A percentile compares a stretch with the other conserved stretches of the same genome.
phyloP scores from a whole-genome alignment of 257 asterid genomes.

The Voacanga thouarsii region DNA sequence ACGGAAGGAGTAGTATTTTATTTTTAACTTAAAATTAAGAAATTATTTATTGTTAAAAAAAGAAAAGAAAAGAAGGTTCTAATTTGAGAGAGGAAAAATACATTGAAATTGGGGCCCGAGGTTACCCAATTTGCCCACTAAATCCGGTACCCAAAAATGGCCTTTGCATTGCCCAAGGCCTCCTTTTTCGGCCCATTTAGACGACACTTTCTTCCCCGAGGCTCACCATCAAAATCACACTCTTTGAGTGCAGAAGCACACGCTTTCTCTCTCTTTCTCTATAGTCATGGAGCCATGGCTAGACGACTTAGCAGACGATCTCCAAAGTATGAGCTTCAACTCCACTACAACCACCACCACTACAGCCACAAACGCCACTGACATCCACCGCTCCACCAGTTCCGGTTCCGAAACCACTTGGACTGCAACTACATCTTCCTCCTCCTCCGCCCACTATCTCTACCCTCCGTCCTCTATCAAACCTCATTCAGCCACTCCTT shows the following conservation, averaged over 20 bases:
- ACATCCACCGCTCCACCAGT: conserved; percentile 80
- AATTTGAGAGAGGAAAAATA: not conserved
- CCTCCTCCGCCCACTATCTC: conserved; percentile 47
- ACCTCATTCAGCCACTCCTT: conserved; percentile 45
- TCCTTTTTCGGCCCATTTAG: conserved; percentile 16
- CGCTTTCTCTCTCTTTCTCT: not conserved
- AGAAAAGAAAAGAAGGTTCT: not conserved
- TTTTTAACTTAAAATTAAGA: too few species aligned
- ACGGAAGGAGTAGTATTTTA: too few species aligned
- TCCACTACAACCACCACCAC: conserved; percentile 67
- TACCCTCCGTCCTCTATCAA: conserved; percentile 33
- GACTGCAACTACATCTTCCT: conserved; percentile 56
- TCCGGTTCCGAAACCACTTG: conserved; percentile 81
- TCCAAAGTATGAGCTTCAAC: conserved; percentile 89
- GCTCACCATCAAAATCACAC: conserved; percentile 1
- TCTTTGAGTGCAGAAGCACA: not conserved
- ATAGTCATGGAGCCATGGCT: conserved; percentile 63
- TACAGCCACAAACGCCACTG: conserved; percentile 45
- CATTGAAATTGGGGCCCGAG: conserved; percentile 19
- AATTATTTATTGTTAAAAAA: too few species aligned
- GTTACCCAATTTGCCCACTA: conserved; percentile 11
- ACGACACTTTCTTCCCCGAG: conserved; percentile 3
- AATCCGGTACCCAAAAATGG: conserved; percentile 9
- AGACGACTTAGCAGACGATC: conserved; percentile 78
- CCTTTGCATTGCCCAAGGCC: conserved; percentile 8